phyloP scores from a whole-genome alignment of 2,329 filamentous ascomycete species.

The Pyrenophora graminea region DNA sequence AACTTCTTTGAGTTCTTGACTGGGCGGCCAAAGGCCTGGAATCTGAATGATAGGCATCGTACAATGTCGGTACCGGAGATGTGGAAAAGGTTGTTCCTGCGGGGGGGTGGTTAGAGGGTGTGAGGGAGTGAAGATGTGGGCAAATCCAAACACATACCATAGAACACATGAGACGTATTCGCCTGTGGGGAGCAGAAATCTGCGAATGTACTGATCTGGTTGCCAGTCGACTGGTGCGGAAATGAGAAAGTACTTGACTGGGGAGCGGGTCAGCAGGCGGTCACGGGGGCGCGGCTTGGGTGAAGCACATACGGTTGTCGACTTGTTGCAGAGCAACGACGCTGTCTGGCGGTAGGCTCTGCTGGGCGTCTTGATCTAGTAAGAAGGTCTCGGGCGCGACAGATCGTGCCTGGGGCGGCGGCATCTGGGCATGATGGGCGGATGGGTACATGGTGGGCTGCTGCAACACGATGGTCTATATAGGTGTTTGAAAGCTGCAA shows the following conservation, averaged over 20 bases:
- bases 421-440: slow-evolving; percentile 75
- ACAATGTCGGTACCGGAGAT: slow-evolving; percentile 99
- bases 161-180: slow-evolving; percentile 99
- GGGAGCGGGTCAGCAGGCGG: slow-evolving; percentile 35
- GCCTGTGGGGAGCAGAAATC: slow-evolving; percentile 92
- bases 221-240: slow-evolving; percentile 98
- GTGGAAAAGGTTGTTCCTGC: slow-evolving; percentile 96
- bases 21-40: slow-evolving; percentile 96
- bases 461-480: slow-evolving; percentile 44
- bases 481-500: slow-evolving; percentile 33
- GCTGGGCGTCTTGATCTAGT: slow-evolving; percentile 95
- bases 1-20: slow-evolving; percentile 99
- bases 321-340: slow-evolving; percentile 98
- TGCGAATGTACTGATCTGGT: slow-evolving; percentile 91
- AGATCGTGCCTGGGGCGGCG: slow-evolving; percentile 70
- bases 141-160: slow-evolving; percentile 59
- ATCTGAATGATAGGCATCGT: slow-evolving; percentile 94
- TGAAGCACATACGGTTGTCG: slow-evolving; percentile 77
- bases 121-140: background rate
- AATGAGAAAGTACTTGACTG: slow-evolving; percentile 99
- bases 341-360: slow-evolving; percentile 92
- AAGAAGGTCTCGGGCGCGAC: slow-evolving; percentile 97
- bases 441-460: slow-evolving; percentile 54
- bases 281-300: slow-evolving; percentile 11
- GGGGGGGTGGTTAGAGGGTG: slow-evolving; percentile 34